Base-by-base conservation (phyloP, 768 basidiomycete genomes). In the Albatrellus ellisii region DNA sequence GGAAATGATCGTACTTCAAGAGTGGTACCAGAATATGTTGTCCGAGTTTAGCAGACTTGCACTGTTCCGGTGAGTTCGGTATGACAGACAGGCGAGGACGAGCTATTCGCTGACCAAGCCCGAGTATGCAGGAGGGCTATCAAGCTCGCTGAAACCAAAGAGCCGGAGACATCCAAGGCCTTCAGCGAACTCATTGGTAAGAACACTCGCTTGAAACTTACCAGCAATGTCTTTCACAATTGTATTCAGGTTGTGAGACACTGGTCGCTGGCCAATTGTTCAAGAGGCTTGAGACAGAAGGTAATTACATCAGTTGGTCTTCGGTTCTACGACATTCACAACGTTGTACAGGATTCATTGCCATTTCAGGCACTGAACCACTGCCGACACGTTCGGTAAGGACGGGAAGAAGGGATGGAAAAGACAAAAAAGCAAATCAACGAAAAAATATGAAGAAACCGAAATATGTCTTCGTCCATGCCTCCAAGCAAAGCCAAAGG, bases 221-320 rank as follows among this genome's bases (percentile, higher is more conserved):
- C 21, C 27, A 22, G 9, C 31, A 27, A 15, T 27, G 28, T 22
- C 32, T 17, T 41, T n/a, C 20, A 25, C 39, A 52, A 22, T 37
- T 45, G 26, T 41, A 9, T 24, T 31, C 46, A 76, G 80, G 70
- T 29, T 75, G 73, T 36, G 65, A 73, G 41, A 62, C 68, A 36
- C 55, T 66, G 12, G 63, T 78, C 5, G 70, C 75, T 25, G 67
- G 70, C 2, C 79, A 80, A 48, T 58, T 85, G 26, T 69, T 85
- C 52, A 76, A 73, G 52, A 62, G 78, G 35, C 67, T 88, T 12
- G 79, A 86, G 58, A 64, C 65, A 26, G 79, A 87, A 67, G 81
- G 85, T 81, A 26, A 11, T 20, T n/a, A 29, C 28, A n/a, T 12
- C 15, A 15, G 12, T 7, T 12, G 14, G 14, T 6, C 35, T 20